Conservation (phyloP, 352 stramenopile genomes). For the Phytophthora crassamura region DNA sequence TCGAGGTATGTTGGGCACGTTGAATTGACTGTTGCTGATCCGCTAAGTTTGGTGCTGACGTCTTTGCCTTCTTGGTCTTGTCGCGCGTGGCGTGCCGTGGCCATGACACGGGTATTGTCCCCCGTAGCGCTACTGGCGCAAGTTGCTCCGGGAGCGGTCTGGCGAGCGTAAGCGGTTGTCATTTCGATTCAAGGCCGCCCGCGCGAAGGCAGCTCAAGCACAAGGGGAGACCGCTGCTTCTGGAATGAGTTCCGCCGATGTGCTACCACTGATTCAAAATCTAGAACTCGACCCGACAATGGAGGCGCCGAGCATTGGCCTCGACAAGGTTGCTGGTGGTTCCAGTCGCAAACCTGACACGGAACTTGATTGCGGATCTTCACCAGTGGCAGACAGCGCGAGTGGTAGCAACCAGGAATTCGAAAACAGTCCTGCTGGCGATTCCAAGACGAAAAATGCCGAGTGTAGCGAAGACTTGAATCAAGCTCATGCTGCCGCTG, state of each 20-base stretch:
- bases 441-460: constrained; percentile 9
- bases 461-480: constrained; percentile 9
- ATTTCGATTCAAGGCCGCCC: constrained; percentile 35
- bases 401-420: constrained; percentile 23
- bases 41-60: not conserved
- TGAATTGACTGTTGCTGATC: not conserved
- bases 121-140: constrained; percentile 47
- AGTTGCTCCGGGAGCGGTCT: constrained; percentile 36
- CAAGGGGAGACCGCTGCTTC: not conserved
- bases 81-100: constrained; percentile 2
- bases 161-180: constrained; percentile 20
- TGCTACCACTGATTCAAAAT: constrained; percentile 25
- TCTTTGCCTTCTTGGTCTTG: not conserved
- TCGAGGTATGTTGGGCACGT: constrained; percentile 51
- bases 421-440: constrained; percentile 8
- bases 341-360: not conserved
- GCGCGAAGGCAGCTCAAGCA: constrained; percentile 13
- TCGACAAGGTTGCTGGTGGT: not conserved
- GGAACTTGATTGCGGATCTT: constrained; percentile 24
- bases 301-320: constrained; percentile 1
- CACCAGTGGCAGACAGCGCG: constrained; percentile 4
- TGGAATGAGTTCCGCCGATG: constrained; percentile 19
- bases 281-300: constrained; percentile 29
- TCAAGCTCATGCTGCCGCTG: constrained; percentile 15
- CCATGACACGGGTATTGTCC: not conserved